Evolutionary conservation across 169 alveolate genomes (phyloP), one percentile per base, ranked within the genome.

Genomic region (Plasmodium gonderi): DNA sequence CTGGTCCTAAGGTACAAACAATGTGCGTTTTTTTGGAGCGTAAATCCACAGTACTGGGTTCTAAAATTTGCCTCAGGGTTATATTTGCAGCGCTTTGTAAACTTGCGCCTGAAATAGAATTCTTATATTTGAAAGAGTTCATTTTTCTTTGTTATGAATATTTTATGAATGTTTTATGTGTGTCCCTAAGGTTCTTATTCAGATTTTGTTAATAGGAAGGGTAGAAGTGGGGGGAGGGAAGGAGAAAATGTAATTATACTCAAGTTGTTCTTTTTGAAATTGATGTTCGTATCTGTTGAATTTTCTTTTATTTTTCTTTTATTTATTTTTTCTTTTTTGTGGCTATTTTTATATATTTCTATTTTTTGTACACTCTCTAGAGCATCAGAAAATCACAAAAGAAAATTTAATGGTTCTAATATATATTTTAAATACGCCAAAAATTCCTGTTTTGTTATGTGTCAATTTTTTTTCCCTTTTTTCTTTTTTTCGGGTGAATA

Each of bases 1-100:
- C 96, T 47, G 99, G 99, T 65, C 99, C 99, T 96, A 99, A 96
- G 3, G 99, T 99, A 91, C 99, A 98, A 64, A 99, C 97, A 40
- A 99, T 98, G 92, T 99, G 99, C 7, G 99, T 98, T 90, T 97
- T 97, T 89, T 98, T 97, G 14, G 95, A 87, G 31, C 91, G 87
- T 51, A 93, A 94, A 80, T 97, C 97, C 68, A 89, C 78, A 54
- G 92, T 64, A 40, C 72, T 69, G 23, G 95, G 93, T 44, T 87
- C 93, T 79, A 87, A 45, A n/a, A 87, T 87, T 87, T 87, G 93
- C 82, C 93, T 87, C 49, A 87, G 45, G 36, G 93, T 87, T 40
- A 87, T 87, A 42, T 87, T 49, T 5, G 93, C 93, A 20, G 93
- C 90, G 69, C 93, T 76, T 67, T 87, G 93, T 60, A 76, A 60